Evolutionary conservation across 202 grass and related monocot genomes (phyloP).

Genomic region (Zoysia matrella): DNA sequence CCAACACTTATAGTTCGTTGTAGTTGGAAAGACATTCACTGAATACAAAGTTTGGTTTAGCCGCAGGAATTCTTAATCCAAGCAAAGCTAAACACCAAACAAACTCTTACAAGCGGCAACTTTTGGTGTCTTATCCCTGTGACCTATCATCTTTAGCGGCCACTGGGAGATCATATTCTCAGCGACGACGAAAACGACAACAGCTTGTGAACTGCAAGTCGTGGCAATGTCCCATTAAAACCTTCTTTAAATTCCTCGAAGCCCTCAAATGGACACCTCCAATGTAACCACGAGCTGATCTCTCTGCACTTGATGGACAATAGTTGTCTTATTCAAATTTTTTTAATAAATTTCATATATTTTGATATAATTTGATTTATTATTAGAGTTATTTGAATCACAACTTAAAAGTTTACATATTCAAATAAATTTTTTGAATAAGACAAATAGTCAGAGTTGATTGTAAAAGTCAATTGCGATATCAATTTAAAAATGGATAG

Average conservation of each 20-base stretch:
- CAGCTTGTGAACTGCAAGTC: slow-evolving; percentile 30
- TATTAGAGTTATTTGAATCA: too few relatives aligned
- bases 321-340: too few relatives aligned
- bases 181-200: slow-evolving; percentile 14
- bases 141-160: neutral
- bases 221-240: slow-evolving; percentile 24
- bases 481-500: too few relatives aligned
- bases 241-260: too few relatives aligned
- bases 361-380: too few relatives aligned
- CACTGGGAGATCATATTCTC: neutral
- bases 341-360: too few relatives aligned
- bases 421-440: too few relatives aligned
- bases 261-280: neutral
- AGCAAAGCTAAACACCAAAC: neutral
- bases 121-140: neutral
- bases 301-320: neutral
- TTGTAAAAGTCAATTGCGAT: neutral
- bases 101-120: neutral
- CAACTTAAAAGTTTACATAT: too few relatives aligned
- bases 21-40: too few relatives aligned
- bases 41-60: neutral
- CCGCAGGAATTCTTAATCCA: neutral
- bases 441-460: too few relatives aligned
- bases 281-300: slow-evolving; percentile 5
- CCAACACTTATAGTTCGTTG: too few relatives aligned